Percentiles rank a stretch among this genome's conserved stretches.
phyloP scores from a whole-genome alignment of 805 yeast species.

The Metschnikowia colocasiae region DNA sequence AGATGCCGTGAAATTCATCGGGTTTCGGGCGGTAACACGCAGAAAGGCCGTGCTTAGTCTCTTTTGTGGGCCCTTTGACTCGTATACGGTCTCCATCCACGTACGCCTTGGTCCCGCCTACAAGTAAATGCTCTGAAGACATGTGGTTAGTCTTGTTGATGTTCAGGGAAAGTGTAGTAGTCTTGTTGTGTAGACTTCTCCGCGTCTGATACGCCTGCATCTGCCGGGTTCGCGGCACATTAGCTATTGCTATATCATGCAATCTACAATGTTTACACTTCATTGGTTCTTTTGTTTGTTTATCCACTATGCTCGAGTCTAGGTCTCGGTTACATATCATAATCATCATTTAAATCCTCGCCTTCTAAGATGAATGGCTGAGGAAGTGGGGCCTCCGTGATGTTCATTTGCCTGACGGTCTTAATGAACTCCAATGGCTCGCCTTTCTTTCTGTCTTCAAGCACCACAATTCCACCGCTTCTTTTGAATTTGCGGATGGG shows the following conservation, averaged over 20 bases:
- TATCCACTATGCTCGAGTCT: constrained; percentile 7
- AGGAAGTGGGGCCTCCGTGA: constrained; percentile 71
- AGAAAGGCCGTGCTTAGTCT: background rate
- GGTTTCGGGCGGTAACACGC: background rate
- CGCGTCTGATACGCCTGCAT: constrained; percentile 2
- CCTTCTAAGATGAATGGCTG: constrained; percentile 64
- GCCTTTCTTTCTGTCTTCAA: constrained; percentile 59
- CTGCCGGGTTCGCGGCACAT: background rate
- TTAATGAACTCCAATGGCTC: constrained; percentile 65
- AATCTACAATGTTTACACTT: background rate
- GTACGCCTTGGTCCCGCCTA: background rate
- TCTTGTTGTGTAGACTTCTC: background rate
- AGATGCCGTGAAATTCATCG: background rate
- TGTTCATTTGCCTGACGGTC: constrained; percentile 76
- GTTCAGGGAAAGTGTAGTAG: background rate
- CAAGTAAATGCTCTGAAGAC: constrained; percentile 2
- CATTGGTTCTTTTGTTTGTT: background rate
- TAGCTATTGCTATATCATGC: no score
- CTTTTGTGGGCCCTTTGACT: background rate
- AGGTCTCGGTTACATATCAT: constrained; percentile 6
- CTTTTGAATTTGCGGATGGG: constrained; percentile 79
- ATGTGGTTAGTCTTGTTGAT: background rate
- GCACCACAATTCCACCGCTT: constrained; percentile 65
- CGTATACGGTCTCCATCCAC: constrained; percentile 1
- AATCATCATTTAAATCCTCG: constrained; percentile 45